phyloP scores from a whole-genome alignment of 495 filamentous ascomycete genomes.

The Rhypophila decipiens region DNA sequence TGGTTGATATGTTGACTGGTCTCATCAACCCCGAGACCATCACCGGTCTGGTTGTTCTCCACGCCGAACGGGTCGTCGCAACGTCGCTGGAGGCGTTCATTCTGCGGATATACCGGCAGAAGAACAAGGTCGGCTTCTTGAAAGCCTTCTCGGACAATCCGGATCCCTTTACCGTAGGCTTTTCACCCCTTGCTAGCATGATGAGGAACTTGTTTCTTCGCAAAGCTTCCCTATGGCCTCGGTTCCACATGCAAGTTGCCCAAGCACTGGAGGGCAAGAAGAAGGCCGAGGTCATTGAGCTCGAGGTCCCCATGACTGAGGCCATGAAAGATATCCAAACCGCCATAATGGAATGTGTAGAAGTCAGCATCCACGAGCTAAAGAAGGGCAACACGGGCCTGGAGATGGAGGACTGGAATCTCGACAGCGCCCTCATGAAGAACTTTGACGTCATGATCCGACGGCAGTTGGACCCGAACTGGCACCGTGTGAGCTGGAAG shows the following conservation, averaged over 20 bases:
- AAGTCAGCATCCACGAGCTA: constrained; percentile 84
- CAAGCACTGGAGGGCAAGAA: constrained; percentile 83
- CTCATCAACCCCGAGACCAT: constrained; percentile 78
- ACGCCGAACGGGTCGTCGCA: constrained; percentile 81
- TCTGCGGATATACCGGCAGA: constrained; percentile 83
- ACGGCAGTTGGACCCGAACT: constrained; percentile 89
- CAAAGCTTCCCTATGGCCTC: constrained; percentile 84
- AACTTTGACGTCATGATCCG: constrained; percentile 86
- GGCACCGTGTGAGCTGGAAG: constrained; percentile 93
- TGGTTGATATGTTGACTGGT: constrained; percentile 84
- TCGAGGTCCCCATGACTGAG: constrained; percentile 95
- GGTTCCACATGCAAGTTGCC: constrained; percentile 88
- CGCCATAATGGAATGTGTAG: constrained; percentile 92
- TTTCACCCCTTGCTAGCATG: constrained; percentile 83
- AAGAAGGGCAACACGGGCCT: constrained; percentile 83
- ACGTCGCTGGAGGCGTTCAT: constrained; percentile 95
- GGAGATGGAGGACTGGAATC: constrained; percentile 96
- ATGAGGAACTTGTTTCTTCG: constrained; percentile 88
- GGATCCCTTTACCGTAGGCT: constrained; percentile 84
- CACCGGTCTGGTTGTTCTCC: constrained; percentile 80
- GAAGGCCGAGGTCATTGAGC: constrained; percentile 93
- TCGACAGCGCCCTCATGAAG: constrained; percentile 88
- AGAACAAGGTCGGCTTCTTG: constrained; percentile 86
- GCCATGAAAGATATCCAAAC: constrained; percentile 90
- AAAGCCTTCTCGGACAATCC: constrained; percentile 96